Evolutionary conservation across 2,329 filamentous ascomycete species (phyloP).

Genomic region (Amauroascus niger): DNA sequence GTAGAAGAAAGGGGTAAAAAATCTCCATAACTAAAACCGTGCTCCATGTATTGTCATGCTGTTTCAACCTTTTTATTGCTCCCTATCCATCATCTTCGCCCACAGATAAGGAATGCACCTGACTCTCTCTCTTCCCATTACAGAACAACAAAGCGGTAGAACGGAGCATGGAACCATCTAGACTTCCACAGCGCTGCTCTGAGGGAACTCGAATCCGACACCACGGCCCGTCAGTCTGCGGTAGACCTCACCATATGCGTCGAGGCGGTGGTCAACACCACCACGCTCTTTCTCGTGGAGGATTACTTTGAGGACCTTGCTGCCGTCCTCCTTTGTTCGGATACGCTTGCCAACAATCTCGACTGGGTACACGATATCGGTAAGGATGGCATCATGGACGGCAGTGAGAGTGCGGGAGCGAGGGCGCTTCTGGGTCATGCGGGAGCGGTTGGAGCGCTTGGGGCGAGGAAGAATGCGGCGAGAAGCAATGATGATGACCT

Average conservation of each 20-base stretch:
- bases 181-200: conserved; percentile 67
- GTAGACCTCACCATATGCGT: conserved; percentile 99
- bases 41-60: conserved; percentile 12
- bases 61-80: conserved; percentile 11
- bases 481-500: conserved; percentile 97
- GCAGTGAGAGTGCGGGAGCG: conserved; percentile 95
- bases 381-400: conserved; percentile 96
- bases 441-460: conserved; percentile 94
- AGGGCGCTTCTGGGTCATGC: conserved; percentile 98
- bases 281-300: conserved; percentile 99
- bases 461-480: conserved; percentile 97
- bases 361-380: conserved; percentile 97
- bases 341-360: conserved; percentile 99
- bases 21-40: conserved; percentile 12
- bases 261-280: conserved; percentile 97
- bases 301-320: conserved; percentile 97
- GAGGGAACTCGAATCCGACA: conserved; percentile 98
- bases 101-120: background rate
- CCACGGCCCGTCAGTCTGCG: conserved; percentile 91
- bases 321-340: conserved; percentile 97
- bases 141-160: conserved; percentile 9
- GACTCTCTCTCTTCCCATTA: background rate
- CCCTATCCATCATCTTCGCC: conserved; percentile 4
- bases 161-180: conserved; percentile 42
- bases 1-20: conserved; percentile 3